Base-by-base conservation (phyloP, 2,329 filamentous ascomycete genomes). In the Fusarium pininemorale region DNA sequence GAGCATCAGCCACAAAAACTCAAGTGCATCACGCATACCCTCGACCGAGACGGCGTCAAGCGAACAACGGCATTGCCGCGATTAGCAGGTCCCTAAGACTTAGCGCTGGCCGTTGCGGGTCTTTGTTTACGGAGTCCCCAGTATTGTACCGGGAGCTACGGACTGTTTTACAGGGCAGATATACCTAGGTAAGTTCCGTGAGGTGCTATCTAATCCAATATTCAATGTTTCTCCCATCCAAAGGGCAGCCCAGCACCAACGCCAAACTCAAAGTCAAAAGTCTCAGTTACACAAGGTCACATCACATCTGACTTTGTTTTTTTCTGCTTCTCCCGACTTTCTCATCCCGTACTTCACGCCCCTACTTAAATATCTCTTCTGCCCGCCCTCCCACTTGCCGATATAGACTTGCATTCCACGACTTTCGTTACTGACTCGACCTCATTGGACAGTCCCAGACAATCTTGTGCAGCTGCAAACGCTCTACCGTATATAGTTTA, bases 1-100 rank as follows among this genome's bases (percentile, higher is more conserved):
- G 45, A 48, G 28, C 15, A 38, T 28, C 44, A 37, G 32, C 45
- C 44, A 51, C 41, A 54, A 68, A 67, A 51, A 22, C 51, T 41
- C 47, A 53, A 15, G 44, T 64, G 30, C 38, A 38, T 62, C 66
- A 54, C 66, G 45, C 55, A 48, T 42, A 62, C 37, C 62, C 69
- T 37, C 61, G 70, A 68, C 51, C 67, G 54, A 74, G 62, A 73
- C 76, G 69, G 76, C 73, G 71, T 66, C 71, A 69, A 42, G 67
- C 76, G 66, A 66, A 77, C 75, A 74, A 77, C 76, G 76, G 75
- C 74, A 75, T 70, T 75, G 66, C 76, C 77, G 76, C 74, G 68
- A 78, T 74, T 78, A 78, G 74, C 54, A 70, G 58, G 63, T 71
- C 56, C 57, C 69, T 73, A 63, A 65, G 30, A 68, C 41, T 63